A percentile compares a stretch with the other conserved stretches of the same genome.
Evolutionary conservation across 257 asterid species (phyloP).

Genomic region (Solanum corneliomulleri): DNA sequence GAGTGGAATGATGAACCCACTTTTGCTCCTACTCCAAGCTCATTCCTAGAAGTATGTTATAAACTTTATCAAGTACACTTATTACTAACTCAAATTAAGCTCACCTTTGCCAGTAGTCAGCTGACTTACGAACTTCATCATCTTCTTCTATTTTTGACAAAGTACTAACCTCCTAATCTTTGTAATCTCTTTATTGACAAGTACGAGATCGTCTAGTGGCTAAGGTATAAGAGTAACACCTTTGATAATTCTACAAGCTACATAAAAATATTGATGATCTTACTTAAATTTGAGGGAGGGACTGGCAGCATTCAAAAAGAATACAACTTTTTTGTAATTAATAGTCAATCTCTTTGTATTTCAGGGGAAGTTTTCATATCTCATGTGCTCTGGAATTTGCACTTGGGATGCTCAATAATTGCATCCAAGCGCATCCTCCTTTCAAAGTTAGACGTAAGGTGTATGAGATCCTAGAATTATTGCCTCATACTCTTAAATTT

Average conservation of each 20-base stretch:
- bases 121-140: not conserved
- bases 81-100: not conserved
- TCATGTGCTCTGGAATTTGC: not conserved
- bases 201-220: not conserved
- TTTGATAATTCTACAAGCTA: not conserved
- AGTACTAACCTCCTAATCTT: not conserved
- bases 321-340: too few relatives aligned
- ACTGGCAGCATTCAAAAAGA: not conserved
- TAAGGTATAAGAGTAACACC: not conserved
- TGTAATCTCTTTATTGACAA: not conserved
- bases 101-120: not conserved
- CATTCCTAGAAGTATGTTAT: constrained; percentile 40
- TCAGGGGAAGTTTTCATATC: not conserved
- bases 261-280: not conserved
- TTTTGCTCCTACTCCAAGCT: too few relatives aligned
- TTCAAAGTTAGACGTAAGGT: not conserved
- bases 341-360: not conserved
- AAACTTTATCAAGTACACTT: not conserved
- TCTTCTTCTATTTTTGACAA: not conserved
- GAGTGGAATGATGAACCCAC: too few relatives aligned
- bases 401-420: not conserved
- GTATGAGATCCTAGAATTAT: not conserved
- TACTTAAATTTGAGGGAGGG: not conserved
- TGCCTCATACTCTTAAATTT: not conserved
- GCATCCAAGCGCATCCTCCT: not conserved